phyloP scores from a whole-genome alignment of 176 grass and related monocot species.

The Canna indica region DNA sequence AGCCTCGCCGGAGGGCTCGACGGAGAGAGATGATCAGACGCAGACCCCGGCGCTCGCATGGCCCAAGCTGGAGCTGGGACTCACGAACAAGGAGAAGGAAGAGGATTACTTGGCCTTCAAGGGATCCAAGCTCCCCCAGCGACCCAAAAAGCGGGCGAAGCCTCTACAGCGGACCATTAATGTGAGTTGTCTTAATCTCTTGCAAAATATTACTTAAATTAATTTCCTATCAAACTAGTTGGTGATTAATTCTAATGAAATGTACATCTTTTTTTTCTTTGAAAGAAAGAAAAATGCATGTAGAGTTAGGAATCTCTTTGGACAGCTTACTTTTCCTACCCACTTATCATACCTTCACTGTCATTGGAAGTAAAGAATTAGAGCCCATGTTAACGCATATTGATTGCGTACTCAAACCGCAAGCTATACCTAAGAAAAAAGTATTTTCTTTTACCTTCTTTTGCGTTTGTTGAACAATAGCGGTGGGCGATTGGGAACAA shows the following conservation, averaged over 20 bases:
- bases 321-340: background rate
- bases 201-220: too few species aligned
- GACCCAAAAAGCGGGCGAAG: conserved; percentile 9
- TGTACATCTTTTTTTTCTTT: background rate
- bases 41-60: background rate
- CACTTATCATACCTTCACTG: background rate
- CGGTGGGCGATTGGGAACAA: background rate
- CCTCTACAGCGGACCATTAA: conserved; percentile 2
- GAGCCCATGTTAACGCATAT: background rate
- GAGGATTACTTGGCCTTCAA: conserved; percentile 17
- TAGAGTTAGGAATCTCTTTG: background rate
- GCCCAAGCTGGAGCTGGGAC: conserved; percentile 1
- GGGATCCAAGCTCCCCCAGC: conserved; percentile 10
- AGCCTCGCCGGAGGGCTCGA: background rate
- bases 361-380: background rate
- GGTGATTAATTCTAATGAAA: too few species aligned
- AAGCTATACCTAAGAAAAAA: too few species aligned
- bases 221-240: too few species aligned
- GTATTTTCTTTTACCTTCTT: too few species aligned
- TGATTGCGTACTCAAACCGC: too few species aligned
- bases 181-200: too few species aligned
- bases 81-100: conserved; percentile 14
- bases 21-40: background rate
- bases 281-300: background rate
- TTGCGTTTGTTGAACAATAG: background rate